Evolutionary conservation across 176 grass and related monocot species (phyloP), one percentile per base, ranked within the genome.

Genomic region (Aegilops tauschii): DNA sequence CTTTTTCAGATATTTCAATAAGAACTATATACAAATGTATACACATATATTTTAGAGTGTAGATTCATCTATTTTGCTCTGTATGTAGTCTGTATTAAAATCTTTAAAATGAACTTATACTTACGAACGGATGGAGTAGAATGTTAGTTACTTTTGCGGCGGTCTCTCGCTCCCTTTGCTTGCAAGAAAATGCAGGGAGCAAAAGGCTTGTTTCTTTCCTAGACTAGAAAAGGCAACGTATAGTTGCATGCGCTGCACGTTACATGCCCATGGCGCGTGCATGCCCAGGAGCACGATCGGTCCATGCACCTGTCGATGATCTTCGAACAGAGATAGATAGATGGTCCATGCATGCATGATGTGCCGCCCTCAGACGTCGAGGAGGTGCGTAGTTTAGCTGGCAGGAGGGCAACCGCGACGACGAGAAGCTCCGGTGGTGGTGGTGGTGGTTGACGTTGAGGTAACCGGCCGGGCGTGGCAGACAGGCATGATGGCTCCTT

Each of bases 401-500:
- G 59, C 36, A 37, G 36, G 36, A 39, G 7, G 6, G 36, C 67
- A 27, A 1, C 77, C 20, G 67, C n/a, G 84, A 32, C 6, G 36
- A 39, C 4, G 49, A 59, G 49, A 87, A 80, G 85, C 28, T 2
- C 1, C 20, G 36, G 35, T 6, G 35, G 35, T 36, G 35, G 35
- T 36, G 35, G 36, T 39, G 36, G 36, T 39, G 36, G 36, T 39
- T 39, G 36, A 39, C 1, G 36, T 39, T 21, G 66, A n/a, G 21
- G 69, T 25, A 72, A 40, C 36, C 1, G 36, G 36, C 36, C 7
- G 62, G 56, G 74, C 89, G 89, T 90, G 89, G 85, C 85, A 75
- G 75, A 87, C 89, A 90, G 12, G 75, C 73, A 80, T 90, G 58
- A 84, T 84, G 75, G 3, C 14, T 4, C 79, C 84, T 83, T 87